Base-by-base conservation (phyloP, 331 rosid species). In the Telfairia occidentalis region DNA sequence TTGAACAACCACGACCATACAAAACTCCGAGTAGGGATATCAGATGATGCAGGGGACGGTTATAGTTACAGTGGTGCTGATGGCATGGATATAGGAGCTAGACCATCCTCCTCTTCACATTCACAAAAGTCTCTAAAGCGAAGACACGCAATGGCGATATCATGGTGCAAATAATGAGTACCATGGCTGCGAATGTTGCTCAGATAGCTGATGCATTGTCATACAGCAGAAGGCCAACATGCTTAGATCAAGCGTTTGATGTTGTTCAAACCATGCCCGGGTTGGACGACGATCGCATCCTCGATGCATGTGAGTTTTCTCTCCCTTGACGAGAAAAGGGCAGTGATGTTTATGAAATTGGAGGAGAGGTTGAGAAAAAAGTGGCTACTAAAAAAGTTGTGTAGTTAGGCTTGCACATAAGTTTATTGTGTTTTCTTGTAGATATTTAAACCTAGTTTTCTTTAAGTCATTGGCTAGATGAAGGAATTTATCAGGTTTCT, bases 231-330 rank as follows among this genome's bases (percentile, higher is more conserved):
- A 80, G 74, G 77, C 60, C 77, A 13, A 3, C 42, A 13, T 82
- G 82, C 80, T 75, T 84, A 76, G 87, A 87, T 66, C 82, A 87
- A 72, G 88, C 82, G 59, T 83, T 87, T 67, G 85, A 82, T 29
- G 75, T 79, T 76, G 85, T 87, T 70, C 88, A 84, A 30, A 81
- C 71, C 64, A 81, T 82, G 77, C 81, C 80, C 11, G 88, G 60
- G 74, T 87, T 87, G 76, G 90, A 87, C 35, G 87, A 87, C 18
- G 87, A 87, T 82, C 87, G 84, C 32, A 82, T 84, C 73, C 81
- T 87, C 24, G 87, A 87, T 49, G 85, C 88, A 42, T 84, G 90
- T 52, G 90, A 87, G 24, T 87, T 78, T 78, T 78, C 77, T 87
- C 57, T 82, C 86, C 50, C 73, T 81, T 13, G 83, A 87, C 40